phyloP scores from a whole-genome alignment of 805 yeast genomes.

The Saccharomycopsis babjevae region DNA sequence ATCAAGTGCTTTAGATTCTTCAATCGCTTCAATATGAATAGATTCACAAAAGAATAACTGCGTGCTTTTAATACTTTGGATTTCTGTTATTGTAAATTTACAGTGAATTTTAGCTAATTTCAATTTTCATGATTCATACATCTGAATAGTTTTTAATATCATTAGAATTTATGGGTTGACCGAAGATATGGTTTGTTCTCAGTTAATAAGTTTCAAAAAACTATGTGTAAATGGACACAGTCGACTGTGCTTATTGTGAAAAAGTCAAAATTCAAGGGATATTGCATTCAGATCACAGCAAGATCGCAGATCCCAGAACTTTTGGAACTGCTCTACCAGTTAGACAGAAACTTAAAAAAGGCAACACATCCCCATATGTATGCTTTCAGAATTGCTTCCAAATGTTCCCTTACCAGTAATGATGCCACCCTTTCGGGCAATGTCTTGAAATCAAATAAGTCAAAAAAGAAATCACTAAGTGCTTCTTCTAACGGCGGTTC shows the following conservation, averaged over 20 bases:
- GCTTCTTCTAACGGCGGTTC: background rate
- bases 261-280: constrained; percentile 61
- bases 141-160: no score
- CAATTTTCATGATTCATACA: no score
- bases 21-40: no score
- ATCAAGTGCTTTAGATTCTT: no score
- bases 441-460: background rate
- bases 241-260: constrained; percentile 35
- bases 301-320: constrained; percentile 34
- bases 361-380: constrained; percentile 67
- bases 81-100: no score
- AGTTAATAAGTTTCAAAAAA: background rate
- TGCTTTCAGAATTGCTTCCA: constrained; percentile 54
- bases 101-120: no score
- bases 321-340: constrained; percentile 30
- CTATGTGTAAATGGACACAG: constrained; percentile 28
- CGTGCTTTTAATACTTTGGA: no score
- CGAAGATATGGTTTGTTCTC: no score
- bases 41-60: no score
- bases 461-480: constrained; percentile 5
- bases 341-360: constrained; percentile 39
- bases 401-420: background rate
- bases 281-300: constrained; percentile 34
- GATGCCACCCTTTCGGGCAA: constrained; percentile 4
- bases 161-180: background rate